phyloP scores from a whole-genome alignment of 371 early-diverging fungal genomes.

The Rhizopus stolonifer region DNA sequence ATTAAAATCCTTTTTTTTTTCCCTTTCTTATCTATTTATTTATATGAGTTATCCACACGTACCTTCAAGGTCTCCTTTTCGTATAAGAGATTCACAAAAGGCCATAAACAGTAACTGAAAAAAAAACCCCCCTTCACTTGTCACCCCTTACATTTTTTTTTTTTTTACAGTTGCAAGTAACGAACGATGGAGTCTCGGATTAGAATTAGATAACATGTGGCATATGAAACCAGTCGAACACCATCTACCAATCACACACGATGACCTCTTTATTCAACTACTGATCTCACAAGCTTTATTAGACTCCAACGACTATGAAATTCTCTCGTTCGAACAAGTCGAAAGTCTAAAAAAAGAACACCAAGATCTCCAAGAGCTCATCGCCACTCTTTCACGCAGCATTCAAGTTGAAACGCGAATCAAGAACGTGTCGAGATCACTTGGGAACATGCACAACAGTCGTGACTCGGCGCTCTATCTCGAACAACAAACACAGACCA shows the following conservation, averaged over 20 bases:
- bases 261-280: conserved; percentile 47
- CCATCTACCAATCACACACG: conserved; percentile 26
- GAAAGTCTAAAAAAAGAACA: conserved; percentile 55
- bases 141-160: background rate
- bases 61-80: conserved; percentile 23
- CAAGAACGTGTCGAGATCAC: conserved; percentile 39
- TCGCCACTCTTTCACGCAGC: conserved; percentile 11
- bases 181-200: conserved; percentile 26
- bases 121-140: background rate
- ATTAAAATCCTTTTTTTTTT: background rate
- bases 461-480: conserved; percentile 19
- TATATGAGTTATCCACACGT: conserved; percentile 9
- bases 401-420: conserved; percentile 32
- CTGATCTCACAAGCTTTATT: conserved; percentile 62
- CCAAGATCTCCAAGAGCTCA: conserved; percentile 17
- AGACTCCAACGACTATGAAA: conserved; percentile 57
- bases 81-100: conserved; percentile 28
- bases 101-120: conserved; percentile 10
- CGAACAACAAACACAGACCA: conserved; percentile 25
- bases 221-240: conserved; percentile 19
- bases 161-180: background rate
- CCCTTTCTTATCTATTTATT: background rate
- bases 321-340: conserved; percentile 53
- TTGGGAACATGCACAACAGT: conserved; percentile 35
- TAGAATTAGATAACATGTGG: conserved; percentile 35